Evolutionary conservation across 1,284 basidiomycete species (phyloP).

Genomic region (Jaminaea rosea): DNA sequence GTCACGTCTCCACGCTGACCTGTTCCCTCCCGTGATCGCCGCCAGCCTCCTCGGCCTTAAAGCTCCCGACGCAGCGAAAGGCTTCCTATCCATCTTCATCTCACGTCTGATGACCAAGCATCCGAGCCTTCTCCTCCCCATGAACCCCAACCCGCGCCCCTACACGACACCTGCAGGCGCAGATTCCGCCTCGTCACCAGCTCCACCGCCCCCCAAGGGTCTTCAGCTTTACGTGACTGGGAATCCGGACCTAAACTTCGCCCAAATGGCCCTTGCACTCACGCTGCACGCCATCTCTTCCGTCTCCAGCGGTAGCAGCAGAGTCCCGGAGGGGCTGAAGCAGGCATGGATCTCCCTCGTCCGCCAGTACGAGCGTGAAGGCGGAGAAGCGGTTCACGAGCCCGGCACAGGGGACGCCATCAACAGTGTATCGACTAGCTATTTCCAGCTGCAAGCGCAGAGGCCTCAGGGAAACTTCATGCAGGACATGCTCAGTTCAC

Average conservation of each 20-base stretch:
- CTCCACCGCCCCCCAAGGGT: slow-evolving; percentile 4
- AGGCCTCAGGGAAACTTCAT: slow-evolving; percentile 22
- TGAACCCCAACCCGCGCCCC: slow-evolving; percentile 39
- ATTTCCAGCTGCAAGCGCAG: slow-evolving; percentile 22
- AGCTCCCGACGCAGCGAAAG: not conserved
- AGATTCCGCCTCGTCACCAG: slow-evolving; percentile 8
- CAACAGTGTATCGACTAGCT: slow-evolving; percentile 3
- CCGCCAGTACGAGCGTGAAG: slow-evolving; percentile 26
- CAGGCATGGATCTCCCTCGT: slow-evolving; percentile 23
- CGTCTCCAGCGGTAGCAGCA: not conserved
- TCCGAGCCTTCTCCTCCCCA: slow-evolving; percentile 32
- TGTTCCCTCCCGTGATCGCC: no score
- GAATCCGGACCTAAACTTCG: slow-evolving; percentile 39
- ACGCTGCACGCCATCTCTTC: slow-evolving; percentile 15
- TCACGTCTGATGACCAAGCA: slow-evolving; percentile 15
- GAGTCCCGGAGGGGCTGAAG: slow-evolving; percentile 15
- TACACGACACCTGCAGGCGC: slow-evolving; percentile 26
- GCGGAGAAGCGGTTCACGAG: slow-evolving; percentile 14
- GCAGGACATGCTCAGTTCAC: slow-evolving; percentile 29
- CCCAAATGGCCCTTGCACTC: slow-evolving; percentile 35
- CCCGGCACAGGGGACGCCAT: slow-evolving; percentile 15
- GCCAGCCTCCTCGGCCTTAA: not conserved
- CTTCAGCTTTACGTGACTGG: slow-evolving; percentile 33
- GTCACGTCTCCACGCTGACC: no score
- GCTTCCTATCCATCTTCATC: slow-evolving; percentile 27